These are phyloP conservation scores for Raphidocelis subcapitata DNA, from an alignment of 139 green algal species.

Conservation along the genomic window DNA sequence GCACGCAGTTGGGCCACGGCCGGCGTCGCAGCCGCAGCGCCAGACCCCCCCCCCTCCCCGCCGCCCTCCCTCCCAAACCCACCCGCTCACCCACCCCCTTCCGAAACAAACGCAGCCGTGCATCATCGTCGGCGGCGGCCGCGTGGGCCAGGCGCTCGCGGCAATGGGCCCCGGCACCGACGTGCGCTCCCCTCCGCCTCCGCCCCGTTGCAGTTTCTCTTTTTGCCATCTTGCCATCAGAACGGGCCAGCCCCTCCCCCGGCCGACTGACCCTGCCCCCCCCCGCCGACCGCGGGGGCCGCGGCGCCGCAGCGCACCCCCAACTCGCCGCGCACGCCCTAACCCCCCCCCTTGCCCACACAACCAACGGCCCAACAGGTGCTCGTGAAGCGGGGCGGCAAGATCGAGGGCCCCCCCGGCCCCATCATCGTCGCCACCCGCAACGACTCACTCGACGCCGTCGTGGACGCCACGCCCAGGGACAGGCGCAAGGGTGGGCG, in stretches of 20 bases:
- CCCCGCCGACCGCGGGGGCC: no score
- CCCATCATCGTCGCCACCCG: constrained; percentile 92
- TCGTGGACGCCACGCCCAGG: constrained; percentile 70
- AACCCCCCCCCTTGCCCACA: background rate
- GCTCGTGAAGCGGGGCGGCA: constrained; percentile 60
- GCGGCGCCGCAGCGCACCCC: background rate
- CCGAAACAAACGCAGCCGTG: no score
- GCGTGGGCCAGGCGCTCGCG: constrained; percentile 78
- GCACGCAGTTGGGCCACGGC: no score
- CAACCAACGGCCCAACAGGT: constrained; percentile 36
- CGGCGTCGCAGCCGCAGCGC: no score
- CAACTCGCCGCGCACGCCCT: background rate
- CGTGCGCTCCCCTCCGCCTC: constrained; percentile 38
- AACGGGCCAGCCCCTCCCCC: no score
- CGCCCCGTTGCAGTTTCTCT: background rate
- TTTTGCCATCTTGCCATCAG: no score
- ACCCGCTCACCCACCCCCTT: no score
- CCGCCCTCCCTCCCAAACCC: no score
- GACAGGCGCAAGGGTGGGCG: constrained; percentile 38
- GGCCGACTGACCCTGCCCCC: no score
- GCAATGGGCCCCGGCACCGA: constrained; percentile 72
- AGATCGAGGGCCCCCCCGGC: constrained; percentile 42
- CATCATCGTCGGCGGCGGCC: constrained; percentile 79
- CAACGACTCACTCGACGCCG: constrained; percentile 80
- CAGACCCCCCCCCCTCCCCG: no score